phyloP scores from a whole-genome alignment of 306 rosid species.

The Begonia fuchsioides region DNA sequence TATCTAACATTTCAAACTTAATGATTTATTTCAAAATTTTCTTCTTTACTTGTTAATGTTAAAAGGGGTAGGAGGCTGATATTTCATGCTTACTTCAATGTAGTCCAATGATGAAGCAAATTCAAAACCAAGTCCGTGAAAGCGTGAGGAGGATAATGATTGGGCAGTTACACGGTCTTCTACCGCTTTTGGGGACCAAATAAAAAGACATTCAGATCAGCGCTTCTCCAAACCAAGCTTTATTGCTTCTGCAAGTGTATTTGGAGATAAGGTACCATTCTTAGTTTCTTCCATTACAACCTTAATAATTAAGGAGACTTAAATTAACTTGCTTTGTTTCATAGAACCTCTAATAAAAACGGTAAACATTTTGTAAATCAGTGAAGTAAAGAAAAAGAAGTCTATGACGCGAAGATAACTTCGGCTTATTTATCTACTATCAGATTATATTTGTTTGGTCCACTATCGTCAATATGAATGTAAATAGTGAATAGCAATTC shows the following conservation, averaged over 20 bases:
- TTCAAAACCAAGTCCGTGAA: slow-evolving; percentile 46
- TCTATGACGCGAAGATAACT: no score
- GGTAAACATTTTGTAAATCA: not conserved
- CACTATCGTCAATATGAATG: no score
- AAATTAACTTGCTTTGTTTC: not conserved
- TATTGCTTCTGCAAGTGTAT: slow-evolving; percentile 67
- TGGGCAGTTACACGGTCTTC: slow-evolving; percentile 44
- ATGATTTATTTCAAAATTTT: slow-evolving; percentile 2
- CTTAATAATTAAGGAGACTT: not conserved
- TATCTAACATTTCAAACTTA: not conserved
- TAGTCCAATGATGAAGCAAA: slow-evolving; percentile 71
- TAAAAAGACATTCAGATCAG: slow-evolving; percentile 18
- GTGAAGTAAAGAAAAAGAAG: no score
- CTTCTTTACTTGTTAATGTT: not conserved
- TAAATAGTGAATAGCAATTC: no score
- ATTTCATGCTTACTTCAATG: slow-evolving; percentile 5
- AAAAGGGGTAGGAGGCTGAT: not conserved
- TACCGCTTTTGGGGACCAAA: slow-evolving; percentile 23
- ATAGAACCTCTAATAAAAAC: not conserved
- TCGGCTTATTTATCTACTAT: no score
- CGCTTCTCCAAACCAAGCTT: slow-evolving; percentile 42
- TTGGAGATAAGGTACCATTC: slow-evolving; percentile 63
- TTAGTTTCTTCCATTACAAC: not conserved
- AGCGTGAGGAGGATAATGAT: slow-evolving; percentile 52
- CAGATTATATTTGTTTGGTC: no score